These are phyloP conservation scores for Phytopythium kandeliae DNA, from an alignment of 352 stramenopile species.

Conservation along the genomic window DNA sequence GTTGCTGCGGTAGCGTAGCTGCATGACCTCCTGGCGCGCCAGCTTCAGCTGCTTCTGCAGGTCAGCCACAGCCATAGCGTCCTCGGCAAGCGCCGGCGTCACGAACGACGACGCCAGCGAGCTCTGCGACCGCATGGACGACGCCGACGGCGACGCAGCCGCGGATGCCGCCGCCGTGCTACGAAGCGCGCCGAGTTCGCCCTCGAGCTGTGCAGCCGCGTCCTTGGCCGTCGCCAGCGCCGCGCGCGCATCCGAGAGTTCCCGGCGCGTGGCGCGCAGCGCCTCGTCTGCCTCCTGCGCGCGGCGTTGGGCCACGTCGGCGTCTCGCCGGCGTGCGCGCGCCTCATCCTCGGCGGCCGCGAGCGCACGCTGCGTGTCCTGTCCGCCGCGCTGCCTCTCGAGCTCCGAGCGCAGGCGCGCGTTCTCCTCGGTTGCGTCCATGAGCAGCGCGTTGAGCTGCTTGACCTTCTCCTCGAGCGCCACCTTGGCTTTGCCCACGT, in stretches of 20 bases:
- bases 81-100: conserved; percentile 13
- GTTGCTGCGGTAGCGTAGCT: conserved; percentile 79
- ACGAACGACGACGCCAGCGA: conserved; percentile 17
- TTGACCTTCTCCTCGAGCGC: conserved; percentile 66
- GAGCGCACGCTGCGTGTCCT: conserved; percentile 13
- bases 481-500: conserved; percentile 76
- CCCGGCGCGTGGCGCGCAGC: conserved; percentile 12
- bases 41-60: conserved; percentile 74
- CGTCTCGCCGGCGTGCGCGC: conserved; percentile 13
- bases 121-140: conserved; percentile 6
- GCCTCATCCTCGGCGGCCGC: neutral
- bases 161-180: neutral
- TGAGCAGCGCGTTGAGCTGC: conserved; percentile 41
- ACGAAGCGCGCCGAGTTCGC: conserved; percentile 26
- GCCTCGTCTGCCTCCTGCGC: conserved; percentile 7
- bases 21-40: conserved; percentile 76
- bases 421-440: conserved; percentile 46
- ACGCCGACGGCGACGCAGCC: conserved; percentile 4
- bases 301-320: conserved; percentile 16
- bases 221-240: conserved; percentile 28
- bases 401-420: conserved; percentile 31
- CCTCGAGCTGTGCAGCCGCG: conserved; percentile 28
- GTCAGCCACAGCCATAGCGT: conserved; percentile 45
- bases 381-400: conserved; percentile 15
- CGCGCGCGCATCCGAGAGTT: conserved; percentile 19